Base-by-base conservation (phyloP, 768 basidiomycete species). In the Podaxis pistillaris region DNA sequence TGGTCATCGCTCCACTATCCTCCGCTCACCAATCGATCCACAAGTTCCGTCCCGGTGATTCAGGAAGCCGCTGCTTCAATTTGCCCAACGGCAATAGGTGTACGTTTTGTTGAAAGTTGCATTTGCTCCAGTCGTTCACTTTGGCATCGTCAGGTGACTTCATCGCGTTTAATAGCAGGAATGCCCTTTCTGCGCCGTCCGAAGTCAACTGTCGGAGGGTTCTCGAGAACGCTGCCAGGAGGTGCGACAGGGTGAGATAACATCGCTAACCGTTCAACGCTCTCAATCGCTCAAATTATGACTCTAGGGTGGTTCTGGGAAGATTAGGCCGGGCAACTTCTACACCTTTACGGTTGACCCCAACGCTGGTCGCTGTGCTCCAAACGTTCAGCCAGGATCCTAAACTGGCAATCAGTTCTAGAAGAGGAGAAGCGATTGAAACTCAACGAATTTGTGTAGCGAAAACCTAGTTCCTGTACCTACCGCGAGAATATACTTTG, bases 1-100 rank as follows among this genome's bases (percentile, higher is more conserved):
- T 24, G 13, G 9, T 26, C 22, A 24, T 9, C 24, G 1, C 3
- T 12, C 24, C 12, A 24, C 26, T 7, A 9, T 9, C 8, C 22
- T 17, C 9, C 4, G 12, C 49, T 50, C 49, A 50, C 26, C 11
- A 0, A 4, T 12, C 13, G 24, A 50, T 50, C 11, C 26, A 26
- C 24, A 59, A 59, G 58, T 4, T 51, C 11, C 49, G 58, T 22
- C 9, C 40, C 6, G 36, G 30, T 17, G 58, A 59, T 12, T 38
- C 46, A 4, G 24, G 19, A 11, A 24, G 47, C 13, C 58, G 58
- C 36, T 59, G 58, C 49, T 59, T 38, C 49, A 59, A 59, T 15
- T 59, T 59, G 36, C 47, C 47, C 5, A 38, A 50, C 6, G 36
- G 33, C n/a, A 50, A 59, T 24, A 30, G 47, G 15, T 59, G 58